These are phyloP conservation scores for Elsinoe batatas DNA, from an alignment of 2,329 filamentous ascomycete genomes.

Conservation along the genomic window DNA sequence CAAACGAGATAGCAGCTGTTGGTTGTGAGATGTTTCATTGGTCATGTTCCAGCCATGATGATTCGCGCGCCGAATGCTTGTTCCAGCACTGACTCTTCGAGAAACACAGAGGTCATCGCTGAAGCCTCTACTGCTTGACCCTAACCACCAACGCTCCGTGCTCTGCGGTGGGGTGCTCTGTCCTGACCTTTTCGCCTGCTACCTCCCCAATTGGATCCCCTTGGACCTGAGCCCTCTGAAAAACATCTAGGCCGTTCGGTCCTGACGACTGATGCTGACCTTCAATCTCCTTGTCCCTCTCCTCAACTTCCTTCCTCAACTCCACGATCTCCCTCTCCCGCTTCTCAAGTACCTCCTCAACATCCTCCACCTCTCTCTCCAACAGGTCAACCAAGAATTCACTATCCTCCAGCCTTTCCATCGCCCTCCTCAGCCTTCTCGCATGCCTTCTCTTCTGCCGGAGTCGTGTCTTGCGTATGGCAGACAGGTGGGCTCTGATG, in stretches of 20 bases:
- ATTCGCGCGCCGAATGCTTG: too few relatives aligned
- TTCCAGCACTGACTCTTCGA: too few relatives aligned
- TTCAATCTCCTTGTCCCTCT: not conserved
- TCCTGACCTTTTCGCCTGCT: too few relatives aligned
- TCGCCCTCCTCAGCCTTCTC: not conserved
- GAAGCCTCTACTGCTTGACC: too few relatives aligned
- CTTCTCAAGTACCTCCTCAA: conserved; percentile 19
- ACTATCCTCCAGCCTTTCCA: not conserved
- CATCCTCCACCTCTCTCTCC: not conserved
- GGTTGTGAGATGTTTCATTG: too few relatives aligned
- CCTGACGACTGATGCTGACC: not conserved
- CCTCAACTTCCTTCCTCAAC: not conserved
- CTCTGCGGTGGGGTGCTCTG: too few relatives aligned
- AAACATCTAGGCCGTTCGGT: not conserved
- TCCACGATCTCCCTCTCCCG: conserved; percentile 23
- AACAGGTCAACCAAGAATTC: not conserved
- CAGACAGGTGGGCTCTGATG: not conserved
- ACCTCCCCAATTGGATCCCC: too few relatives aligned
- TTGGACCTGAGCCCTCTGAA: too few relatives aligned
- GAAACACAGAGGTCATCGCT: too few relatives aligned
- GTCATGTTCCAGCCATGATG: too few relatives aligned
- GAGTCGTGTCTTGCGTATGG: not conserved
- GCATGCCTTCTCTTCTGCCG: not conserved
- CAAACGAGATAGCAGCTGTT: too few relatives aligned
- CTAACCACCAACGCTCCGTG: too few relatives aligned